Percentiles rank a stretch among this genome's conserved stretches.
phyloP scores from a whole-genome alignment of 805 yeast species.

The Schwanniomyces pseudopolymorphus region DNA sequence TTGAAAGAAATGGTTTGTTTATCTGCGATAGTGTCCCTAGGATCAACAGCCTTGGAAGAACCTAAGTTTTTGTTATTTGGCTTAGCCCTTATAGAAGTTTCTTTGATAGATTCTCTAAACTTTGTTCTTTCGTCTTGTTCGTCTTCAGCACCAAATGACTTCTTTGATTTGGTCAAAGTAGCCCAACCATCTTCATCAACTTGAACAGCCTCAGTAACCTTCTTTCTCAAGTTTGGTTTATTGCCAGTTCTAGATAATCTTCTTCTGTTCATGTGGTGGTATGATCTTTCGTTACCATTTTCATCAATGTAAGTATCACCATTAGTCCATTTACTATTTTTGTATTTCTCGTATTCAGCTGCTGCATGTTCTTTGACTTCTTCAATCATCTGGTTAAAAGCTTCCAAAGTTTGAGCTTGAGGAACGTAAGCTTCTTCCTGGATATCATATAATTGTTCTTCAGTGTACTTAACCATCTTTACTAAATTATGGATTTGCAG shows the following conservation, averaged over 20 bases:
- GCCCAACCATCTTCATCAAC: constrained; percentile 87
- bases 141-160: constrained; percentile 50
- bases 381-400: constrained; percentile 65
- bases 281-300: constrained; percentile 44
- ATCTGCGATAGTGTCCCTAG: constrained; percentile 69
- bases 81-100: constrained; percentile 47
- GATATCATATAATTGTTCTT: constrained; percentile 62
- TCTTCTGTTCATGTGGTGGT: constrained; percentile 53
- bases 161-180: constrained; percentile 51
- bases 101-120: constrained; percentile 45
- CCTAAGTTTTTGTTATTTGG: constrained; percentile 76
- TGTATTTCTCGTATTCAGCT: constrained; percentile 21
- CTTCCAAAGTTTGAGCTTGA: constrained; percentile 60
- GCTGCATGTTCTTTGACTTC: constrained; percentile 55
- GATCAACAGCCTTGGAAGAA: constrained; percentile 70
- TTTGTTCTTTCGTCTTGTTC: constrained; percentile 46
- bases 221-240: constrained; percentile 57
- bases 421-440: constrained; percentile 60
- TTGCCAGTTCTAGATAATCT: constrained; percentile 54
- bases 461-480: constrained; percentile 60
- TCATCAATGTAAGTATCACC: constrained; percentile 49
- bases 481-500: neutral
- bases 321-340: constrained; percentile 29
- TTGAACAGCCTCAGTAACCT: constrained; percentile 47
- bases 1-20: constrained; percentile 67